Conservation (phyloP, 2,329 filamentous ascomycete genomes). For the Aspergillus sp. region DNA sequence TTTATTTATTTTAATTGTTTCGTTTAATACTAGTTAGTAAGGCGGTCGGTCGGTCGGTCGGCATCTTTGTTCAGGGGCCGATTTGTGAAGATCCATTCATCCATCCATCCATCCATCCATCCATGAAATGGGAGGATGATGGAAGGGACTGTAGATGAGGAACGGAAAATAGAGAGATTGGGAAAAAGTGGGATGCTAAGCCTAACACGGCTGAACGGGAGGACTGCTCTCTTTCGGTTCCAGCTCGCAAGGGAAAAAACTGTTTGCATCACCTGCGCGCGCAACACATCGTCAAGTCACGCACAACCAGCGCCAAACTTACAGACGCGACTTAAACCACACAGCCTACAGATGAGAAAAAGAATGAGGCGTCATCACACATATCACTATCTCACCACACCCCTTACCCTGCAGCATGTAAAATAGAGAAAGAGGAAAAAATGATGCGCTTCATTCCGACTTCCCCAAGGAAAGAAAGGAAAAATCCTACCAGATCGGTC, state of each 20-base stretch:
- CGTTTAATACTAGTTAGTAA: no score
- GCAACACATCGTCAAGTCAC: background rate
- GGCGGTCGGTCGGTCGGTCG: conserved; percentile 1
- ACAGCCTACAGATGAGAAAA: no score
- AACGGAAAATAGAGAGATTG: no score
- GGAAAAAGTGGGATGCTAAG: background rate
- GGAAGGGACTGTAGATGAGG: no score
- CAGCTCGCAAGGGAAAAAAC: background rate
- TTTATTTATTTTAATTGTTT: no score
- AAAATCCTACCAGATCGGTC: background rate
- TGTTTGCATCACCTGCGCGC: background rate
- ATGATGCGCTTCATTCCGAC: background rate
- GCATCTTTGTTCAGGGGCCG: conserved; percentile 5
- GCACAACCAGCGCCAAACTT: background rate
- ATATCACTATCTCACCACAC: background rate
- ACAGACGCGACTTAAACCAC: background rate
- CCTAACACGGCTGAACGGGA: background rate
- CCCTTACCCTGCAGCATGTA: background rate
- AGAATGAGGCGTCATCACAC: background rate
- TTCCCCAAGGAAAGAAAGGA: no score
- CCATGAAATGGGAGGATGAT: background rate
- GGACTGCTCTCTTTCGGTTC: background rate
- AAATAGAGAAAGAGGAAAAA: background rate
- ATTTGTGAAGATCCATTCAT: background rate
- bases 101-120: background rate